Evolutionary conservation across 2,329 filamentous ascomycete genomes (phyloP).

Genomic region (Arthrobotrys conoides): DNA sequence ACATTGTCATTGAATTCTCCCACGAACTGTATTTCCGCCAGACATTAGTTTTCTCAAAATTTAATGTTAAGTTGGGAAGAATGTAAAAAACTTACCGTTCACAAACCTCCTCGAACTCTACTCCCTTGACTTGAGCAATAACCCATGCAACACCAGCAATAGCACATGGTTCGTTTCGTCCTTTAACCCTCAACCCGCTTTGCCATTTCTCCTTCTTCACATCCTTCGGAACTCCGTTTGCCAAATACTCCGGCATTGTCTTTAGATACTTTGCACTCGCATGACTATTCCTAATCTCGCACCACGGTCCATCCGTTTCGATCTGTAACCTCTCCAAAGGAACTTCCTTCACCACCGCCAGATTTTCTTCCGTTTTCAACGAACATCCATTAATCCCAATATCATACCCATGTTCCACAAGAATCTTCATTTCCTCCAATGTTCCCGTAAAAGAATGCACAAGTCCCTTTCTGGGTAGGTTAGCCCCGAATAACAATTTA

Average conservation of each 20-base stretch:
- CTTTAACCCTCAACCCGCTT: conserved; percentile 90
- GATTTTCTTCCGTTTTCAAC: conserved; percentile 93
- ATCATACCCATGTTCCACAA: conserved; percentile 85
- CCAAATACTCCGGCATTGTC: conserved; percentile 77
- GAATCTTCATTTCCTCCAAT: conserved; percentile 82
- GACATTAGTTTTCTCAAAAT: conserved; percentile 58
- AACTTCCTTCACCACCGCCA: conserved; percentile 84
- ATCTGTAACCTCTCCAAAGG: conserved; percentile 87
- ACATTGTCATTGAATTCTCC: conserved; percentile 84
- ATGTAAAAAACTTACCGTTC: conserved; percentile 75
- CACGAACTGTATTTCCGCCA: conserved; percentile 72
- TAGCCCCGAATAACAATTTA: conserved; percentile 71
- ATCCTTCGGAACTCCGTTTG: conserved; percentile 78
- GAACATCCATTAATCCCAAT: conserved; percentile 98
- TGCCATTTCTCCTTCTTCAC: conserved; percentile 98
- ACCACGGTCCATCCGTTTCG: conserved; percentile 98
- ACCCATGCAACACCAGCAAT: conserved; percentile 91
- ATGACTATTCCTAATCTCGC: conserved; percentile 90
- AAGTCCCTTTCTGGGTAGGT: conserved; percentile 75
- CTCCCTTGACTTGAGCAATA: conserved; percentile 86
- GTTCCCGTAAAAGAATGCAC: conserved; percentile 97
- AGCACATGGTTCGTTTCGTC: conserved; percentile 90
- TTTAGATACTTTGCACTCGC: conserved; percentile 78
- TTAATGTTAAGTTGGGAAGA: not conserved
- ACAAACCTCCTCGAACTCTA: conserved; percentile 84